Conservation (phyloP, 2,329 filamentous ascomycete species). For the Colletotrichum sp. region DNA sequence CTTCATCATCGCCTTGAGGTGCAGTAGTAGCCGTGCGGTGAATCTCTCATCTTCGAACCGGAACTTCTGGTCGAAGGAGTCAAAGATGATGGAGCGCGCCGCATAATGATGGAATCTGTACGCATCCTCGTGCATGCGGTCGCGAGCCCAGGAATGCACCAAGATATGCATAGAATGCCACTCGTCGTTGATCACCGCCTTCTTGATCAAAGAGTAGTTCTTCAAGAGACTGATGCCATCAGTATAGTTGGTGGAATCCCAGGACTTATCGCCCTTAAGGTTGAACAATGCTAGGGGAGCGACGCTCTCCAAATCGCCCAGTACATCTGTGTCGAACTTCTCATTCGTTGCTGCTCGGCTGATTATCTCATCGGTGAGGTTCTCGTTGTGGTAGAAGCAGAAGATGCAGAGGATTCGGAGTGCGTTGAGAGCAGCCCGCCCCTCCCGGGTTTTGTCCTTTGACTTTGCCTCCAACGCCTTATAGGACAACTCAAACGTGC, state of each 20-base stretch:
- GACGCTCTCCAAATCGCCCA: no score
- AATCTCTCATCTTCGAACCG: not conserved
- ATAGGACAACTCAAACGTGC: conserved; percentile 30
- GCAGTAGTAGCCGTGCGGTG: not conserved
- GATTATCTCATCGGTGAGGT: not conserved
- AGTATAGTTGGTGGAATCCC: not conserved
- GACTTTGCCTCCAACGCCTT: conserved; percentile 6
- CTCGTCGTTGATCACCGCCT: fast-evolving
- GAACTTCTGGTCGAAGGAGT: not conserved
- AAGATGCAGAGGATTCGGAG: conserved; percentile 29
- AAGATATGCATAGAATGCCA: conserved; percentile 27
- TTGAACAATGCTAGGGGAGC: no score
- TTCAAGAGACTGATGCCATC: conserved; percentile 7
- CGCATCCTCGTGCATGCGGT: not conserved
- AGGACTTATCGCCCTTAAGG: no score
- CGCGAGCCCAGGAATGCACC: conserved; percentile 27
- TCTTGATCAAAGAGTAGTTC: conserved; percentile 25
- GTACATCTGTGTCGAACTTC: no score
- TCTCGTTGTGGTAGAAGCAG: conserved; percentile 33
- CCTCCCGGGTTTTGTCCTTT: not conserved
- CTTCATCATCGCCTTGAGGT: not conserved
- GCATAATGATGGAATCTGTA: no score
- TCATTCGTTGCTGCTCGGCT: no score
- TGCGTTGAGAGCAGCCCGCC: conserved; percentile 20
- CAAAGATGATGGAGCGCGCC: not conserved